Evolutionary conservation across 2,329 filamentous ascomycete species (phyloP), one percentile per base, ranked within the genome.

Genomic region (Huntiella savannae): DNA sequence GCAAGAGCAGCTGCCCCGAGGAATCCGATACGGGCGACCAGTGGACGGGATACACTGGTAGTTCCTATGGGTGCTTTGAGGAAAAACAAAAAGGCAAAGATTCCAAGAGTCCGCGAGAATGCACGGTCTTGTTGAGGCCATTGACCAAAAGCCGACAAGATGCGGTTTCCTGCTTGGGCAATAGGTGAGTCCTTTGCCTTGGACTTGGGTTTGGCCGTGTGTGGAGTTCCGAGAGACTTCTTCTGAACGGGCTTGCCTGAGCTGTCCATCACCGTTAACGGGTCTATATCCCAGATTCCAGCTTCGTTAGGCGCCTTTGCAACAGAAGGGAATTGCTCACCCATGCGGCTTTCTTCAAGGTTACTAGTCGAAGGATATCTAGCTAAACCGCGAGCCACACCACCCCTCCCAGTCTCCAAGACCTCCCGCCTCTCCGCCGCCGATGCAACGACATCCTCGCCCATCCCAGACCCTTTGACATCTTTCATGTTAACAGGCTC

Each of bases 281-380:
- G 44, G 12, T 49, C 40, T 10, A 45, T 44, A 17, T 49, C 48
- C 44, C 44, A 49, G 33, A 49, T 49, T 11, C 44, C 48, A 10
- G 44, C 48, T 40, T 46, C 44, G 6, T 17, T 33, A 11, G 28
- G 6, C 3, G 44, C 13, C 5, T 28, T 40, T 22, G 40, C 34
- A 12, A 22, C 16, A 32, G 32, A 40, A 12, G 44, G 44, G 13
- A 47, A 47, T 3, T 13, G 13, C 12, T n/a, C 32, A 3, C 36
- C 48, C 19, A 44, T 36, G 4, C 28, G 28, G 5, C 13, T 19
- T 19, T 44, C 45, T 5, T 28, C 36, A 5, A 41, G 11, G 8
- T 41, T 42, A 17, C 33, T 36, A n/a, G 15, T 36, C 1, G 34
- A 36, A n/a, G 34, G 34, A 15, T 39, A 39, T 17, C 15, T 19